These are phyloP conservation scores for Hirsutella minnesotensis DNA, from an alignment of 2,329 filamentous ascomycete species.

Conservation along the genomic window DNA sequence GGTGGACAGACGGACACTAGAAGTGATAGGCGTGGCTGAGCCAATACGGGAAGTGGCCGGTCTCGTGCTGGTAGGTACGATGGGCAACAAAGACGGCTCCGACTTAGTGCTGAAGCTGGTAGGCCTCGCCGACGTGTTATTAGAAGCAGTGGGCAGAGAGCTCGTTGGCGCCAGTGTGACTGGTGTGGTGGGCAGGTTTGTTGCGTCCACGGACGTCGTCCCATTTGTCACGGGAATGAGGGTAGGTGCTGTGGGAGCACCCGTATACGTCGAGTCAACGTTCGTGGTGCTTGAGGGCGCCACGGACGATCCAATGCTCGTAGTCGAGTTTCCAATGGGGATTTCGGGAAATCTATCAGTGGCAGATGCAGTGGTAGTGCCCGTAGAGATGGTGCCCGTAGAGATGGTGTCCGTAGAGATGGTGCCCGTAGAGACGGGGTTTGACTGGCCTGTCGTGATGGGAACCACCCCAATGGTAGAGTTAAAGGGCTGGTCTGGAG, in stretches of 20 bases:
- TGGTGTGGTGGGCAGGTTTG: not conserved
- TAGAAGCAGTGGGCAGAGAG: not conserved
- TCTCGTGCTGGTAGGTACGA: too few species aligned
- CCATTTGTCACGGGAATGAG: slow-evolving; percentile 3
- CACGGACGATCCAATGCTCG: not conserved
- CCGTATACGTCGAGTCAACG: not conserved
- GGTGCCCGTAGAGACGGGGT: slow-evolving; percentile 4
- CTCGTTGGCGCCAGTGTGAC: not conserved
- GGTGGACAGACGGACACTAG: not conserved
- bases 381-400: slow-evolving; percentile 3
- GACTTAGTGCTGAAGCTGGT: not conserved
- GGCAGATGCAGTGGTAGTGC: slow-evolving; percentile 2
- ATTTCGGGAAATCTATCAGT: slow-evolving; percentile 3
- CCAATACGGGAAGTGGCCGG: not conserved
- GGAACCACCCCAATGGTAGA: not conserved
- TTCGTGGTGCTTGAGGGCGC: not conserved
- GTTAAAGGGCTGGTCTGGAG: not conserved
- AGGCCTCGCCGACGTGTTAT: not conserved
- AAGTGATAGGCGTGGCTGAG: not conserved
- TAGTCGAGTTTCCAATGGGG: slow-evolving; percentile 6
- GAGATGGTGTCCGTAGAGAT: slow-evolving; percentile 3
- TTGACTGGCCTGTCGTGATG: not conserved
- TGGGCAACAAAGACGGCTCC: not conserved
- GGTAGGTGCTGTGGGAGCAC: slow-evolving; percentile 1
- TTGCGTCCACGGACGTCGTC: not conserved